phyloP scores from a whole-genome alignment of 805 yeast genomes.

The Jamesozyma rosinii region DNA sequence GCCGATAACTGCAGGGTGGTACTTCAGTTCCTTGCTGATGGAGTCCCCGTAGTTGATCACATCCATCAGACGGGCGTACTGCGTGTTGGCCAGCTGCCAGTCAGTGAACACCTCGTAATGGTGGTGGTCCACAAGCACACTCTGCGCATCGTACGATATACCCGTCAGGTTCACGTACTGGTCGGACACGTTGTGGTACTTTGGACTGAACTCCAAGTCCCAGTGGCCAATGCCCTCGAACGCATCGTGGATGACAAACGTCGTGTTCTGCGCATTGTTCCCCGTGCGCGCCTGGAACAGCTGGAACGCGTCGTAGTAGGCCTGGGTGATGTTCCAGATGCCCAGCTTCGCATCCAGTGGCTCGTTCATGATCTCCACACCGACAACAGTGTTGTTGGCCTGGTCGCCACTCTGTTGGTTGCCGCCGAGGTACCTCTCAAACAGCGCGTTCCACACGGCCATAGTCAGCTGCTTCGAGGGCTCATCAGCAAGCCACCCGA shows the following conservation, averaged over 20 bases:
- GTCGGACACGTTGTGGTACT: conserved; percentile 22
- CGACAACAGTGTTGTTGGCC: conserved; percentile 40
- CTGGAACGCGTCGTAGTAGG: conserved; percentile 29
- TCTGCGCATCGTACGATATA: conserved; percentile 38
- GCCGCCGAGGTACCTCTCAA: conserved; percentile 36
- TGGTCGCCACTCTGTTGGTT: too few species aligned
- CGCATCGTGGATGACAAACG: conserved; percentile 57
- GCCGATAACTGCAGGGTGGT: conserved; percentile 49
- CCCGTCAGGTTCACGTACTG: conserved; percentile 32
- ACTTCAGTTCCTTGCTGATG: conserved; percentile 27
- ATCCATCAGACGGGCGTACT: conserved; percentile 25
- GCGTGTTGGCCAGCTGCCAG: conserved; percentile 44
- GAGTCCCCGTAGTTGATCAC: conserved; percentile 30
- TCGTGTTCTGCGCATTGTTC: conserved; percentile 27
- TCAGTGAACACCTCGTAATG: conserved; percentile 78
- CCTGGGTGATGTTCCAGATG: conserved; percentile 28
- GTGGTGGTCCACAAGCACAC: conserved; percentile 78
- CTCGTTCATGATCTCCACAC: conserved; percentile 64
- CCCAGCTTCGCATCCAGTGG: conserved; percentile 48
- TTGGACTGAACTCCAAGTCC: conserved; percentile 37
- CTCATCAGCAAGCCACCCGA: conserved; percentile 36
- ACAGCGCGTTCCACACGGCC: conserved; percentile 41
- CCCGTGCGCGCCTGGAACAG: conserved; percentile 14
- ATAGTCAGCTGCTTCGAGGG: conserved; percentile 41
- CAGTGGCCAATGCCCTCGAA: conserved; percentile 48